Base-by-base conservation (phyloP, 2,329 filamentous ascomycete species). In the Pseudogymnoascus sp. region DNA sequence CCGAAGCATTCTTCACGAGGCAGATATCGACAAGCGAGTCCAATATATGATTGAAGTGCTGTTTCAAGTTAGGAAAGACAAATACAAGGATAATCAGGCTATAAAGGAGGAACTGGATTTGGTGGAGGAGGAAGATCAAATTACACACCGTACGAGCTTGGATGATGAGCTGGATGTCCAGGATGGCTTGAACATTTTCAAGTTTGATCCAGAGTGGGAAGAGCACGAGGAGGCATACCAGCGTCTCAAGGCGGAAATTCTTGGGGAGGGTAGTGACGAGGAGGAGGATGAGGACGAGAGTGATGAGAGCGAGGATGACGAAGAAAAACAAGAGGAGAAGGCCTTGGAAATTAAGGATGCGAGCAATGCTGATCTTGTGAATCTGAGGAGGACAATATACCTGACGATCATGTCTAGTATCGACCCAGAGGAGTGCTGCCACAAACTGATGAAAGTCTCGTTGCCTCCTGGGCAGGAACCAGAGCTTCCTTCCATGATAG, bases 11-110 rank as follows among this genome's bases (percentile, higher is more conserved):
- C 79, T 99, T 7, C 93, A 99, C 77, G 94, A 99, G 75, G 92
- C 92, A 50, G 92, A 94, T 72, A 96, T 99, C 74, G 93, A 97
- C 73, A 97, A 96, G 80, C 84, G 94, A 67, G 92, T 93, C n/a
- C 94, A 99, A 77, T 99, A 97, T 77, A 96, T 96, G 90, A 93
- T 99, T 63, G 94, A 99, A 75, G 94, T 97, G 5, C 78, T 99
- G 47, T 99, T 99, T 74, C 92, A 99, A 77, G 89, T 97, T 63
- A 85, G 94, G 67, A 96, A 97, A 76, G 93, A 97, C 77, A 89
- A 89, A 70, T 99, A 96, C 80, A 96, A 96, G 78, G 92, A 97
- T 71, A 92, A 97, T 70, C 91, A 88, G 16, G 88, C 92, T 0
- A 80, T 97, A 70, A 92, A 87, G 74, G 92, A 97, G 73, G 94